A percentile compares a stretch with the other conserved stretches of the same genome.
Evolutionary conservation across 148 eudicot genomes (phyloP).

Genomic region (Mesembryanthemum crystallinum): DNA sequence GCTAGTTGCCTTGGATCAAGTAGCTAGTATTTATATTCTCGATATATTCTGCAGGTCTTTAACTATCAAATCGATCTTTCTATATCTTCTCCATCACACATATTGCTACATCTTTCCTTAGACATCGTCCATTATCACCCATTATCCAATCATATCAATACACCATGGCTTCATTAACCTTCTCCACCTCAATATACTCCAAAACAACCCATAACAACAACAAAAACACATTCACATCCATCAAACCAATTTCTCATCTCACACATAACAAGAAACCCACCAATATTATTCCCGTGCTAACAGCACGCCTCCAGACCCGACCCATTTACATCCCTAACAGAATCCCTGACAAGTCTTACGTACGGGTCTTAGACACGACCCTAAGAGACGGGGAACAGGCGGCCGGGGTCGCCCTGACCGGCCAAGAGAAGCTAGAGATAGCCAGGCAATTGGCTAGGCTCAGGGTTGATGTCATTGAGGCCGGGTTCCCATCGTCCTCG

Average conservation of each 20-base stretch:
- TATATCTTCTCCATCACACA: too few species aligned
- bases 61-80: too few species aligned
- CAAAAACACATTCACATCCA: background rate
- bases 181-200: background rate
- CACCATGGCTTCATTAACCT: background rate
- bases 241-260: background rate
- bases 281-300: background rate
- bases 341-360: slow-evolving; percentile 50
- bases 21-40: too few species aligned
- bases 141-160: background rate
- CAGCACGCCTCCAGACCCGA: slow-evolving; percentile 9
- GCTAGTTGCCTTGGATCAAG: too few species aligned
- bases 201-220: background rate
- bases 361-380: slow-evolving; percentile 62
- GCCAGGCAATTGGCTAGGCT: slow-evolving; percentile 56
- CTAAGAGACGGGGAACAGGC: slow-evolving; percentile 73
- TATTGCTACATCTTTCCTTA: background rate
- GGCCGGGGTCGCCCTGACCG: slow-evolving; percentile 65
- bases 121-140: background rate
- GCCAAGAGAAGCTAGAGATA: slow-evolving; percentile 59
- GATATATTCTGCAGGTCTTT: too few species aligned
- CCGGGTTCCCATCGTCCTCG: slow-evolving; percentile 62
- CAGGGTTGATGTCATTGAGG: slow-evolving; percentile 69
- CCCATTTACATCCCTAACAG: slow-evolving; percentile 54
- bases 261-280: background rate